Evolutionary conservation across 305 asterid genomes (phyloP), one percentile per base, ranked within the genome.

Genomic region (Fraxinus angustifolia): DNA sequence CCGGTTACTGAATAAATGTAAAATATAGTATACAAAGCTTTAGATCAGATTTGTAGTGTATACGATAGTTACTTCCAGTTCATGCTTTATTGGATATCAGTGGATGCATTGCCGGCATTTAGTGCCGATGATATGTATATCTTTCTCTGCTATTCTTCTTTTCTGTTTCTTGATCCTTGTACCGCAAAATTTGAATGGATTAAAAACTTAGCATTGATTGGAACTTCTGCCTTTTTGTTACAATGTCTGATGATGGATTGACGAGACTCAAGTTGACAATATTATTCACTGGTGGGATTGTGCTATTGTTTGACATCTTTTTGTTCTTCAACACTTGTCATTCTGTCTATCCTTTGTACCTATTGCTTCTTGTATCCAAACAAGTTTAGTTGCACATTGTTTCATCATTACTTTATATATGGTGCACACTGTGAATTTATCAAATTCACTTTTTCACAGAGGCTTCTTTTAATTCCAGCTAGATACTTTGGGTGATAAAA

Each of bases 1-100:
- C 87, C 83, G 78, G 78, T 84, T 88, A 26, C 82, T 79, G 86
- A 87, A 86, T 83, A 87, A 75, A 81, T 88, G 81, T 81, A 83
- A 6, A 68, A 67, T 84, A 78, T 81, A 83, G 81, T 81, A 75
- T 74, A 78, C 65, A 79, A 40, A 75, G 38, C 50, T 75, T 42
- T 70, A 72, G 79, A 76, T 75, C 70, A 76, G 75, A 23, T 33
- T 28, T 11, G 0, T 38, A 31, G 65, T 53, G 21, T 6, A n/a
- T 53, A n/a, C 26, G 26, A 33, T 33, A 56, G 80, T 28, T 71
- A 5, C 72, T 34, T 35, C 48, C 28, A 8, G 80, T 74, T 80
- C 12, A 70, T 82, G 23, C 56, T 35, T 67, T 8, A 30, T 73
- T n/a, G 16, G 21, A 53, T 53, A 33, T 23, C 48, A 21, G 48